A percentile compares a stretch with the other conserved stretches of the same genome.
Evolutionary conservation across 2,329 filamentous ascomycete genomes (phyloP).

Genomic region (Orbilia blumenaviensis): DNA sequence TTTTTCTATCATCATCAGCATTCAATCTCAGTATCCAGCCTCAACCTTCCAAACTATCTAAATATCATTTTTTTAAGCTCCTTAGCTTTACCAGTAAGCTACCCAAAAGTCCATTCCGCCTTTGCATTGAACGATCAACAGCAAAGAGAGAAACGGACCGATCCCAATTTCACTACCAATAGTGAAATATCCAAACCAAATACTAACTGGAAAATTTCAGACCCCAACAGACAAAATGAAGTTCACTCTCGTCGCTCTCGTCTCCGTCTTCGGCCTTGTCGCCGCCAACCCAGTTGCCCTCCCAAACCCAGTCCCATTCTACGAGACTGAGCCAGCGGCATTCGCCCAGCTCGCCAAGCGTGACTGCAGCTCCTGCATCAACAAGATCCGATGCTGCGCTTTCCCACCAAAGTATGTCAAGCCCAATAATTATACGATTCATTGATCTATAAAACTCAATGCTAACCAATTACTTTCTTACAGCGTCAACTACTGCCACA

Average conservation of each 20-base stretch:
- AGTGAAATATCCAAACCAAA: no score
- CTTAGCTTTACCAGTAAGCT: constrained; percentile 1
- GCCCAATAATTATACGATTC: neutral
- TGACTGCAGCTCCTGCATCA: neutral
- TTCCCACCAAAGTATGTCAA: constrained; percentile 22
- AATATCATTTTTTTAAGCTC: constrained; percentile 11
- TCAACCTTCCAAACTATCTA: constrained; percentile 2
- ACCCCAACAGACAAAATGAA: constrained; percentile 31
- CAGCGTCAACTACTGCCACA: constrained; percentile 33
- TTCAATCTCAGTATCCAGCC: constrained; percentile 8
- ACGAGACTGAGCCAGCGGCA: constrained; percentile 21
- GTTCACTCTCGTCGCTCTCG: constrained; percentile 30
- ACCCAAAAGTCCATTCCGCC: neutral
- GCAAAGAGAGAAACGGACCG: no score
- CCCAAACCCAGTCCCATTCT: constrained; percentile 29
- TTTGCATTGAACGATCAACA: no score
- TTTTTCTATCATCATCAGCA: constrained; percentile 4
- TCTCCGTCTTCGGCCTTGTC: constrained; percentile 30
- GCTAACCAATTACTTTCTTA: neutral
- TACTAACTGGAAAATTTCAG: neutral
- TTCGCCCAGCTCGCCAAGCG: constrained; percentile 13
- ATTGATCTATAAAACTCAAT: neutral
- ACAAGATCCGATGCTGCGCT: constrained; percentile 16
- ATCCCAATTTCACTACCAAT: no score
- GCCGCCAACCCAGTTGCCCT: constrained; percentile 21